Conservation (phyloP, 345 rosid species). For the Boechera retrofracta region DNA sequence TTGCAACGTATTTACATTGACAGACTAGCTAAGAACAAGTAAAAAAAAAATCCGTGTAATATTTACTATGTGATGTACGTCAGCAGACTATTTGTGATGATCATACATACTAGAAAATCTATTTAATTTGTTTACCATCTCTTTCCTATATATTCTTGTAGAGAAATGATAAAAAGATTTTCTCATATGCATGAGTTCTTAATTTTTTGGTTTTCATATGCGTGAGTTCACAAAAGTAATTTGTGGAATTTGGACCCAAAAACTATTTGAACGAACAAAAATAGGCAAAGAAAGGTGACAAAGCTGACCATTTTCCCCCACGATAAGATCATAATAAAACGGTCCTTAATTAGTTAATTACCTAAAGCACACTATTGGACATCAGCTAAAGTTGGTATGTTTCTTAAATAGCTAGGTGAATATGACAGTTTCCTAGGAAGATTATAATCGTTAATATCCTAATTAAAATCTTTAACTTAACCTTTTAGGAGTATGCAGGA, state of each 20-base stretch:
- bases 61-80: too few species aligned
- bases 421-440: conserved; percentile 12
- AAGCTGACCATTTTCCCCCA: too few species aligned
- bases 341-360: not conserved
- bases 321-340: not conserved
- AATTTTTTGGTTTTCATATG: not conserved
- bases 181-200: not conserved
- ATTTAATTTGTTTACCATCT: not conserved
- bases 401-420: conserved; percentile 4
- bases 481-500: conserved; percentile 29
- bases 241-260: not conserved
- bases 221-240: not conserved
- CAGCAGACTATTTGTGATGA: not conserved
- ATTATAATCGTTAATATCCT: conserved; percentile 16
- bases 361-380: too few species aligned
- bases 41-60: too few species aligned
- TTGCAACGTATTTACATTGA: too few species aligned
- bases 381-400: not conserved
- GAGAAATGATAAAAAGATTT: not conserved
- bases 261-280: not conserved
- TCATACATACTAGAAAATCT: not conserved
- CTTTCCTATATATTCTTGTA: not conserved
- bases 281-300: not conserved
- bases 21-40: too few species aligned
- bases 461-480: conserved; percentile 12